Percentiles rank a stretch among this genome's conserved stretches.
phyloP scores from a whole-genome alignment of 2,329 filamentous ascomycete species.

The Alternaria arborescens region DNA sequence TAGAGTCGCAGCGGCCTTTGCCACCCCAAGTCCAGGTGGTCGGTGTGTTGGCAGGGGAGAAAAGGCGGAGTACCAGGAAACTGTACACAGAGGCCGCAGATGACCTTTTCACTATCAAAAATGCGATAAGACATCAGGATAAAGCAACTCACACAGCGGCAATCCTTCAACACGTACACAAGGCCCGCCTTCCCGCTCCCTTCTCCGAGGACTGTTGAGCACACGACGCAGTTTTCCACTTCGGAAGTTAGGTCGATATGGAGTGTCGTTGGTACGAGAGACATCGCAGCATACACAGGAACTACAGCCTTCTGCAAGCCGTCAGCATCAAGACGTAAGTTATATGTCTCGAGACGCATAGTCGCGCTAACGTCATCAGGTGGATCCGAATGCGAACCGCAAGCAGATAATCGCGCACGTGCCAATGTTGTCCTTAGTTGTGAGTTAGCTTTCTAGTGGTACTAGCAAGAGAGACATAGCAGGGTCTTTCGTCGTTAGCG shows the following conservation, averaged over 20 bases:
- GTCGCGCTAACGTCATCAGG: no score
- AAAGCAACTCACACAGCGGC: conserved; percentile 2
- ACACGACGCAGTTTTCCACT: conserved; percentile 6
- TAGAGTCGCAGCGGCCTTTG: conserved; percentile 5
- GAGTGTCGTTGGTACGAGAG: neutral
- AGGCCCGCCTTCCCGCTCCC: neutral
- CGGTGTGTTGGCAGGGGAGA: conserved; percentile 3
- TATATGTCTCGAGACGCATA: no score
- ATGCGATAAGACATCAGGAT: neutral
- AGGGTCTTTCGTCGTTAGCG: neutral
- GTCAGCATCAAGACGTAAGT: neutral
- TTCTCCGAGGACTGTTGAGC: neutral
- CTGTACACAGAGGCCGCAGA: neutral
- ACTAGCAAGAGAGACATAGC: neutral
- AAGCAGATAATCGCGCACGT: no score
- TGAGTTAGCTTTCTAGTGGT: neutral
- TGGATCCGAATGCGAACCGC: neutral
- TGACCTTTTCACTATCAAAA: conserved; percentile 1
- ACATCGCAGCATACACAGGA: neutral
- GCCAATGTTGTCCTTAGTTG: neutral
- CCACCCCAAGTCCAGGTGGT: neutral
- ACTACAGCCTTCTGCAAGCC: neutral
- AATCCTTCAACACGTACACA: conserved; percentile 6
- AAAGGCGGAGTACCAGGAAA: conserved; percentile 1
- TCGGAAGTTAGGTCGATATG: neutral